phyloP scores from a whole-genome alignment of 2,329 filamentous ascomycete species.

The Alternaria sp. region DNA sequence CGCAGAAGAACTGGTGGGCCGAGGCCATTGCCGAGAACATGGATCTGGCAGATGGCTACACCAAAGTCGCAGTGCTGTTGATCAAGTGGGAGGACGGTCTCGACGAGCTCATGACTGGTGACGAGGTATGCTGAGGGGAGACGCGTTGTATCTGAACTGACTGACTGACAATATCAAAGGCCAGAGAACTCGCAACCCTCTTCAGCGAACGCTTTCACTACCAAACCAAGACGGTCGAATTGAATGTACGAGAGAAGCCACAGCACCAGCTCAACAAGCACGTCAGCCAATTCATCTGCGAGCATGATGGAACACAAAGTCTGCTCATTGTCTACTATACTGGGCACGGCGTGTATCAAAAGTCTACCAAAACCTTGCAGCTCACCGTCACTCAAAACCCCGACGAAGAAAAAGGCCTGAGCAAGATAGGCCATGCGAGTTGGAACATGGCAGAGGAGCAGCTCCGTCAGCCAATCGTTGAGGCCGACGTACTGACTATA shows the following conservation, averaged over 20 bases:
- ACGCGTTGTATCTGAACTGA: not conserved
- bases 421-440: slow-evolving; percentile 35
- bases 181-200: slow-evolving; percentile 35
- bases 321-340: slow-evolving; percentile 51
- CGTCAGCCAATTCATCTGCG: slow-evolving; percentile 36
- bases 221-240: slow-evolving; percentile 38
- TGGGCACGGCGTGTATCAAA: slow-evolving; percentile 42
- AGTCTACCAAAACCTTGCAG: slow-evolving; percentile 32
- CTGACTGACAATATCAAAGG: slow-evolving; percentile 18
- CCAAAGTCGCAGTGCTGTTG: slow-evolving; percentile 45
- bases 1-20: slow-evolving; percentile 41
- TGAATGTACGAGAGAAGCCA: slow-evolving; percentile 40
- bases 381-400: slow-evolving; percentile 30
- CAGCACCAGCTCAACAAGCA: slow-evolving; percentile 43
- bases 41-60: slow-evolving; percentile 41
- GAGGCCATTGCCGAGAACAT: slow-evolving; percentile 32
- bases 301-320: slow-evolving; percentile 40
- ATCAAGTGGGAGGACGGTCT: slow-evolving; percentile 46
- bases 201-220: slow-evolving; percentile 41
- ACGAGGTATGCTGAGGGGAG: slow-evolving; percentile 25
- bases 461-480: slow-evolving; percentile 34
- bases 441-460: slow-evolving; percentile 45
- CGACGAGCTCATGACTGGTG: slow-evolving; percentile 43
- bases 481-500: slow-evolving; percentile 47
- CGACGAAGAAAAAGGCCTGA: slow-evolving; percentile 24